Conservation (phyloP, 2,329 filamentous ascomycete species). For the Rutstroemia sp. region DNA sequence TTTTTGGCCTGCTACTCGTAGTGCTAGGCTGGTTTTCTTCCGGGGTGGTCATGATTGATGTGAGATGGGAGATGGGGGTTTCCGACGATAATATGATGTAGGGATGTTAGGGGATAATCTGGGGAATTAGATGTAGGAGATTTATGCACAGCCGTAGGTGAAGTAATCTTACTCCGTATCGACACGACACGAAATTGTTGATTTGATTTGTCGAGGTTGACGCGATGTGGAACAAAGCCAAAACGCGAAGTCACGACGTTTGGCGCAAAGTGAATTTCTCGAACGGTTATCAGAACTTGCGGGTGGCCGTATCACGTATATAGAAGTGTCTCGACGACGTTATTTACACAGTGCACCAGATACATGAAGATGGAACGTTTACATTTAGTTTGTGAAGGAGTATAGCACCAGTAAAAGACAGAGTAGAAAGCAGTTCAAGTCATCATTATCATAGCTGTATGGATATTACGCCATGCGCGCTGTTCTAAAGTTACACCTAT, state of each 20-base stretch:
- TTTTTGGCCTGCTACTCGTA: background rate
- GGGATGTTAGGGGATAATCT: too few species aligned
- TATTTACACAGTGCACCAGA: too few species aligned
- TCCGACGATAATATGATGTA: too few species aligned
- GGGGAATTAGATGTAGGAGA: too few species aligned
- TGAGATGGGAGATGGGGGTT: too few species aligned
- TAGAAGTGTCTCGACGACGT: too few species aligned
- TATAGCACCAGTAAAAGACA: too few species aligned
- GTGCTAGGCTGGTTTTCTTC: background rate
- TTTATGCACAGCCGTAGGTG: too few species aligned
- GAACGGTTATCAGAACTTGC: background rate
- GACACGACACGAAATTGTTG: background rate
- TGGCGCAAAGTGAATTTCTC: slow-evolving; percentile 2
- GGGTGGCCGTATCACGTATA: too few species aligned
- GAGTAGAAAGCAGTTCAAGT: background rate
- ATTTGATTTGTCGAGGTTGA: background rate
- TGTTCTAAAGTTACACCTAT: slow-evolving; percentile 11
- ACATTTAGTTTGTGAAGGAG: background rate
- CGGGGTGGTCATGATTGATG: too few species aligned
- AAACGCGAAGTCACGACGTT: slow-evolving; percentile 7
- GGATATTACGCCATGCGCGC: slow-evolving; percentile 7
- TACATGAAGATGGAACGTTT: background rate
- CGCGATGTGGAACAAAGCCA: background rate
- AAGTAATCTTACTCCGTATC: too few species aligned
- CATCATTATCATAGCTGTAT: background rate